A percentile compares a stretch with the other conserved stretches of the same genome.
These are phyloP conservation scores for Cladophialophora bantiana DNA, from an alignment of 2,329 filamentous ascomycete species.

Conservation along the genomic window DNA sequence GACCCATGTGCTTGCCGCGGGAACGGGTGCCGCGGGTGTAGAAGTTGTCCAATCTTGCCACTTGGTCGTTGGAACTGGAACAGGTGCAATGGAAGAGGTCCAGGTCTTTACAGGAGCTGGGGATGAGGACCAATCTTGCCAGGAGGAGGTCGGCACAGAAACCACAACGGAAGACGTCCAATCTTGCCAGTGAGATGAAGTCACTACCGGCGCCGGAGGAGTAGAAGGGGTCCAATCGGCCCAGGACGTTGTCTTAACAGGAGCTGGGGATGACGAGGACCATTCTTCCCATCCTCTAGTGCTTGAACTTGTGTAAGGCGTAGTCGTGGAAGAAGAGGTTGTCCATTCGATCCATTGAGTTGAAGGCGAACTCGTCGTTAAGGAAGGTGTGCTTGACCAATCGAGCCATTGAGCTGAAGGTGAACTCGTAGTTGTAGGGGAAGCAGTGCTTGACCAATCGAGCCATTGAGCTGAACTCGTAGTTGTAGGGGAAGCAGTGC, in stretches of 20 bases:
- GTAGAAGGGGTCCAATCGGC: slow-evolving; percentile 1
- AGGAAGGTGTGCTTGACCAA: too few species aligned
- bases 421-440: slow-evolving; percentile 1
- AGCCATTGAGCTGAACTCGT: background rate
- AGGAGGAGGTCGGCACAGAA: slow-evolving; percentile 3
- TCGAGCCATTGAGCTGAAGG: too few species aligned
- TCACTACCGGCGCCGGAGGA: slow-evolving; percentile 10
- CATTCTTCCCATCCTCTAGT: slow-evolving; percentile 20
- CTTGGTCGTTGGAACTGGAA: background rate
- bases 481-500: slow-evolving; percentile 21
- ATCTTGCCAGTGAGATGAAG: slow-evolving; percentile 32
- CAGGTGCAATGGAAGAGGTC: slow-evolving; percentile 1
- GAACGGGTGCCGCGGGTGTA: slow-evolving; percentile 14
- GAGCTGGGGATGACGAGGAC: slow-evolving; percentile 12
- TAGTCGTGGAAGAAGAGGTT: slow-evolving; percentile 20
- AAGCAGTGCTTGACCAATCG: slow-evolving; percentile 24
- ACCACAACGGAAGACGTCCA: background rate
- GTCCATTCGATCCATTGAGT: slow-evolving; percentile 31
- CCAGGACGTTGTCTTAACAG: slow-evolving; percentile 7
- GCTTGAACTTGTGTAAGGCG: too few species aligned
- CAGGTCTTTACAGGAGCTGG: slow-evolving; percentile 8
- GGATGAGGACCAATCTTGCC: background rate
- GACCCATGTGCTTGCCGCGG: slow-evolving; percentile 14
- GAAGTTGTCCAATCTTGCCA: slow-evolving; percentile 24
- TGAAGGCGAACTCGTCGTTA: too few species aligned